Evolutionary conservation across 179 eudicot species (phyloP).

Genomic region (Silene coronaria): DNA sequence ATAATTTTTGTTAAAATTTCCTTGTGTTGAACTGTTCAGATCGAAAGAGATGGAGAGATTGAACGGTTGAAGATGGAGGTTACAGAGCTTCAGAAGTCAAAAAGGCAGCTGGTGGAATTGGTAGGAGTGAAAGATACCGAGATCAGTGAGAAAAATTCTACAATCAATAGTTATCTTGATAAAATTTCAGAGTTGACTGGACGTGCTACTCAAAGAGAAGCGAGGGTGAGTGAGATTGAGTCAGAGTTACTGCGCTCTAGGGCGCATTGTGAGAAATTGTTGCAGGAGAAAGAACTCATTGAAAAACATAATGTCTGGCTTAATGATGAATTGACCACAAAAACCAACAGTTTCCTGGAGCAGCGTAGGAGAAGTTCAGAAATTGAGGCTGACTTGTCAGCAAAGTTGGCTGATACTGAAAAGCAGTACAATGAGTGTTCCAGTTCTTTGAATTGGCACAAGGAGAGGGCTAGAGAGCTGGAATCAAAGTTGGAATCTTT

Average conservation of each 20-base stretch:
- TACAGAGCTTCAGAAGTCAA: conserved; percentile 73
- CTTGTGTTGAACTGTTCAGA: conserved; percentile 31
- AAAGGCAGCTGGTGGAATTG: conserved; percentile 77
- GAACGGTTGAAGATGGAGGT: conserved; percentile 62
- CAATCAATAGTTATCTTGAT: conserved; percentile 63
- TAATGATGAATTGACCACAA: conserved; percentile 67
- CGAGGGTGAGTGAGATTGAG: conserved; percentile 60
- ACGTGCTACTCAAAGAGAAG: conserved; percentile 55
- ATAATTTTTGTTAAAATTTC: not conserved
- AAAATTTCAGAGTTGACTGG: conserved; percentile 72
- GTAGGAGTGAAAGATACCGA: conserved; percentile 68
- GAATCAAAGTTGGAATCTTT: conserved; percentile 60
- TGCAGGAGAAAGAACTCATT: conserved; percentile 85
- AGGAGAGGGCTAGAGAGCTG: conserved; percentile 65
- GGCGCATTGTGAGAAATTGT: conserved; percentile 47
- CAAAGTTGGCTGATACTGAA: conserved; percentile 67
- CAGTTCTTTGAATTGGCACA: conserved; percentile 35
- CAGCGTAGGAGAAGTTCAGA: conserved; percentile 56
- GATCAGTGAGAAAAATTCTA: conserved; percentile 66
- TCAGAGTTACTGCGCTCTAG: conserved; percentile 43
- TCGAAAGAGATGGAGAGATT: conserved; percentile 76
- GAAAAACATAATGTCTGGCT: conserved; percentile 93
- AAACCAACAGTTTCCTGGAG: conserved; percentile 57
- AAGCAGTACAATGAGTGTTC: conserved; percentile 30
- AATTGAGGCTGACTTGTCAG: conserved; percentile 67